Evolutionary conservation across 352 stramenopile species (phyloP), one percentile per base, ranked within the genome.

Genomic region (Phytophthora quininea): DNA sequence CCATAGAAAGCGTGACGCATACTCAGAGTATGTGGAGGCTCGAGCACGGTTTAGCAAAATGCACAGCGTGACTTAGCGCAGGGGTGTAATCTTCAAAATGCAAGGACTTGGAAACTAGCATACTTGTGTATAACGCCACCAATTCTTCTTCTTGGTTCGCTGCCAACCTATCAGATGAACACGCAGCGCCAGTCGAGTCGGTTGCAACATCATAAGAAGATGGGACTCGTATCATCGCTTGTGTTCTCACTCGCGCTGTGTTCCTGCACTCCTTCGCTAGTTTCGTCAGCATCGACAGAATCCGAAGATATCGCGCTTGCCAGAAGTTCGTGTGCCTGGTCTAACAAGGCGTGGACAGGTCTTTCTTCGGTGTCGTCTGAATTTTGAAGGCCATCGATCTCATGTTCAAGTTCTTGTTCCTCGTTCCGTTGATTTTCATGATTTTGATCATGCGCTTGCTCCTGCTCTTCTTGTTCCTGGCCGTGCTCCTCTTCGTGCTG

Each of bases 11-110:
- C 86, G 87, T 45, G 88, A 96, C 58, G 74, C 84, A 40, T 93
- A 96, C 77, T 96, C 88, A 7, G 88, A 95, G 54, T 96, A 96
- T 57, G 86, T 96, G 53, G 88, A 96, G 63, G 88, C 88, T n/a
- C 81, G 86, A 47, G 88, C 86, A 31, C 83, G 88, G 15, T 96
- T 96, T 73, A 95, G 86, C 65, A 96, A 96, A 68, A 94, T 96
- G 86, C 88, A 96, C 70, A 94, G 86, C 54, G 88, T 96, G 19
- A 95, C 82, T 24, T 96, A 61, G 37, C 33, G 8, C 19, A 10
- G 46, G 15, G 27, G 24, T 8, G 5, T 6, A 48, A 27, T 15
- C n/a, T n/a, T 15, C 4, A 15, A 48, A 15, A 24, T 48, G 42
- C 5, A 48, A 15, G 12, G 9, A 29, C 15, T 6, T 40, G 24